These are phyloP conservation scores for Scleromitrula shiraiana DNA, from an alignment of 2,329 filamentous ascomycete genomes.

Conservation along the genomic window DNA sequence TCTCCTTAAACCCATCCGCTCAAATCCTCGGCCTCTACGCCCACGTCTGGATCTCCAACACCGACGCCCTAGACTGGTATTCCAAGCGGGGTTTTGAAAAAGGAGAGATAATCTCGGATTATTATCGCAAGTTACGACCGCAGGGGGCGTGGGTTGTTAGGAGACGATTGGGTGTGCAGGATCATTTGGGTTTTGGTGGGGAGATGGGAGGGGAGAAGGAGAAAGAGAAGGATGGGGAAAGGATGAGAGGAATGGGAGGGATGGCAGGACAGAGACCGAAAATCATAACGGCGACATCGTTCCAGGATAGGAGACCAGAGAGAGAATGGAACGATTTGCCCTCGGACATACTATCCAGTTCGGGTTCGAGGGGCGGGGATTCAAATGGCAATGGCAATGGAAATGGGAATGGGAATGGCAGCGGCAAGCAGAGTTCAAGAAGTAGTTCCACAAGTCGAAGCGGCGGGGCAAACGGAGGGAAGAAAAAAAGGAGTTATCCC, in stretches of 20 bases:
- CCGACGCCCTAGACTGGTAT: constrained; percentile 57
- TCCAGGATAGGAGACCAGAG: constrained; percentile 50
- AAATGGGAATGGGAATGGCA: too few relatives aligned
- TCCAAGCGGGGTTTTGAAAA: constrained; percentile 46
- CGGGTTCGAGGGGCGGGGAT: constrained; percentile 29
- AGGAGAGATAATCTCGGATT: constrained; percentile 40
- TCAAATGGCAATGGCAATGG: too few relatives aligned
- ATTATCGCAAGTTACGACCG: constrained; percentile 55
- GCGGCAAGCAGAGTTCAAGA: constrained; percentile 40
- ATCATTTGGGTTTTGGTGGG: too few relatives aligned
- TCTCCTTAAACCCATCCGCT: too few relatives aligned
- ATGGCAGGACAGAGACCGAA: too few relatives aligned
- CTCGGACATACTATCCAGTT: constrained; percentile 39
- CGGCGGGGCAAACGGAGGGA: constrained; percentile 33
- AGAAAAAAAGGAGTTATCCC: constrained; percentile 54
- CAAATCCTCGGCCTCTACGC: constrained; percentile 45
- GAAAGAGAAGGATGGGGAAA: too few relatives aligned
- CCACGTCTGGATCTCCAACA: constrained; percentile 62
- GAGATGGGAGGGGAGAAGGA: too few relatives aligned
- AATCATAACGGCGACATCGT: too few relatives aligned
- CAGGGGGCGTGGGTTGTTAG: constrained; percentile 53
- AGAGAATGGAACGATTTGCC: constrained; percentile 61
- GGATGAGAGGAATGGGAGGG: too few relatives aligned
- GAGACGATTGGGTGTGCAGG: constrained; percentile 30
- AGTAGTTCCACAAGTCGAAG: constrained; percentile 44